Base-by-base conservation (phyloP, 148 eudicot species). In the Arctostaphylos glauca region DNA sequence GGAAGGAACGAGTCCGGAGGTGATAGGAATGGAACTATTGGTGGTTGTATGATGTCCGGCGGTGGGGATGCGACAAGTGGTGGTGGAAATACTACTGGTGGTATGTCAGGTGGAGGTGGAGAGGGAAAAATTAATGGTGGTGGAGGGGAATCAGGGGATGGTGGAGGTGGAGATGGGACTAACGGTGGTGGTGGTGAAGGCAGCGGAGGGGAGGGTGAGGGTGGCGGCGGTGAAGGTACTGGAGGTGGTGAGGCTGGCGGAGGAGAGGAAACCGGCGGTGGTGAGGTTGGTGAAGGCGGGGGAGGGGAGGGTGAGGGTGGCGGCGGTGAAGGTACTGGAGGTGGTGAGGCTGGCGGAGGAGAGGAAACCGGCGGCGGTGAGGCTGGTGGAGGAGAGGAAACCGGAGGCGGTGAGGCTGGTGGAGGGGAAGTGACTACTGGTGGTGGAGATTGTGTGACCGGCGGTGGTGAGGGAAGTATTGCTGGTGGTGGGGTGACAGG, bases 101-200 rank as follows among this genome's bases (percentile, higher is more conserved):
- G 80, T 6, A 77, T 15, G 23, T 41, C 66, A 0, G 77, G 68
- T 14, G 82, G 85, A 3, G 76, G 84, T 1, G 83, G 89, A 3
- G 84, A 54, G 23, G 73, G 10, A 10, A 78, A 31, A 31, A 31
- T 31, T 31, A 31, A 21, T 15, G 84, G 41, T 12, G 77, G 74
- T 5, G 71, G 49, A 16, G 66, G 16, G 66, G 66, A 59, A 15
- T 82, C 60, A 12, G 85, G 81, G 5, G 55, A 13, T 2, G 77
- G 77, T 74, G 78, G 78, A 1, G 78, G 78, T 50, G 78, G 78
- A 75, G 78, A 75, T 46, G 78, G 78, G 9, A 49, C 78, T 25
- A 50, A 75, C 1, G 78, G 78, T 13, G 83, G 70, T 46, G 84
- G 86, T 6, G 86, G 86, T 1, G 88, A 72, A 58, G 85, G 82